Evolutionary conservation across 1,284 basidiomycete genomes (phyloP), one percentile per base, ranked within the genome.

Genomic region (Clitocybe nebularis): DNA sequence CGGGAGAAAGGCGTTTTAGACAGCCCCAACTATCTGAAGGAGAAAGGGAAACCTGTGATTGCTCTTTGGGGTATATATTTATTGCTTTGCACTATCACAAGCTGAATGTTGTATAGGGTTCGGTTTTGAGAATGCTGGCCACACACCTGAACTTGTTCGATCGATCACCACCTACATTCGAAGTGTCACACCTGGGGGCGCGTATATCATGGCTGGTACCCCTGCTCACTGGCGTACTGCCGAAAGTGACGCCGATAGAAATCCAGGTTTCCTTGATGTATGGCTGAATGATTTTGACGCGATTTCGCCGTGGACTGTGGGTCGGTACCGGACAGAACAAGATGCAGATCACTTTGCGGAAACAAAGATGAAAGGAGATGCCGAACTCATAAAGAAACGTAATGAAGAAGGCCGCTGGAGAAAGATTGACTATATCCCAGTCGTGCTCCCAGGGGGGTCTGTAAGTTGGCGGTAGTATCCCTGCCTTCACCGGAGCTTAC

Each of bases 291-390:
- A 77, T 26, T 84, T 86, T 46, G 85, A 89, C 51, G 83, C 83
- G 1, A 75, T 89, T 44, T 82, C 78, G 16, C 85, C 84, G 1
- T 89, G 85, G 85, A 85, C 81, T 4, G 69, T 89, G 9, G 85
- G 85, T 1, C 66, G 82, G 32, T 85, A 77, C 51, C 62, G 63
- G 22, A 72, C 70, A 45, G 73, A 79, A 47, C 66, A 69, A 34
- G 75, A 76, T 10, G 80, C 75, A 0, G 80, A 85, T 45, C 51
- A 60, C 19, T 86, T 81, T 55, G 74, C 75, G 11, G 69, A 77
- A 51, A 68, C 71, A 13, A 77, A 73, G 32, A 75, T 84, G 58
- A 79, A 75, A 44, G 72, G 64, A 0, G 85, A 89, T 57, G 60
- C 75, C 1, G 78, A 81, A 25, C 59, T 79, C 20, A 66, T 89